Conservation (phyloP, 2,329 filamentous ascomycete genomes). For the Hansfordia pulvinata region DNA sequence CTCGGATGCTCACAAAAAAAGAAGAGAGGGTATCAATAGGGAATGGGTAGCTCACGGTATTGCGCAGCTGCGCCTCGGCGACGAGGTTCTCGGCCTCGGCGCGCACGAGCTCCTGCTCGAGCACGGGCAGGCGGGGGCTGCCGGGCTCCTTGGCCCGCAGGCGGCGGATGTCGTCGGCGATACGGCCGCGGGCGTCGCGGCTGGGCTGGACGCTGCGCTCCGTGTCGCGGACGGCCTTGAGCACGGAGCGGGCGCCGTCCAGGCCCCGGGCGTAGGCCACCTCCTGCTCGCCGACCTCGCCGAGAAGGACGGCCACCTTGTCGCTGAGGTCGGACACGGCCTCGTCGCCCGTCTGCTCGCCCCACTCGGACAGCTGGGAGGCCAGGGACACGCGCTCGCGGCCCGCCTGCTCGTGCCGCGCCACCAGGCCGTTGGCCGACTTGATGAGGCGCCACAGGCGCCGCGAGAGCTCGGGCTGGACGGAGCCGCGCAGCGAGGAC, state of each 20-base stretch:
- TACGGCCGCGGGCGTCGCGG: constrained; percentile 74
- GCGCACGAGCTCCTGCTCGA: constrained; percentile 93
- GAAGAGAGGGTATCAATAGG: not conserved
- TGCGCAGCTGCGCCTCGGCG: constrained; percentile 90
- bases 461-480: constrained; percentile 79
- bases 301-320: constrained; percentile 86
- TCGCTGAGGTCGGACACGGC: constrained; percentile 81
- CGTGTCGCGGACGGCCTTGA: constrained; percentile 92
- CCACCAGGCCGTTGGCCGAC: constrained; percentile 79
- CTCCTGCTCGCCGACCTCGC: constrained; percentile 90
- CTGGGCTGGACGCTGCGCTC: constrained; percentile 92
- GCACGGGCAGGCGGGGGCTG: constrained; percentile 63
- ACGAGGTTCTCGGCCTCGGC: constrained; percentile 94
- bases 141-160: constrained; percentile 87
- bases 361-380: constrained; percentile 90
- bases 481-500: constrained; percentile 69
- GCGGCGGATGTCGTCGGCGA: constrained; percentile 83
- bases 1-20: no score
- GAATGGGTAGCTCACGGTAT: constrained; percentile 51
- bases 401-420: constrained; percentile 70
- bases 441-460: constrained; percentile 90
- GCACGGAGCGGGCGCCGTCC: constrained; percentile 66
- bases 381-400: constrained; percentile 78
- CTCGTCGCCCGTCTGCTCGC: constrained; percentile 80
- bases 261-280: constrained; percentile 74